These are phyloP conservation scores for Pezicula radicicola DNA, from an alignment of 2,329 filamentous ascomycete genomes.

Conservation along the genomic window DNA sequence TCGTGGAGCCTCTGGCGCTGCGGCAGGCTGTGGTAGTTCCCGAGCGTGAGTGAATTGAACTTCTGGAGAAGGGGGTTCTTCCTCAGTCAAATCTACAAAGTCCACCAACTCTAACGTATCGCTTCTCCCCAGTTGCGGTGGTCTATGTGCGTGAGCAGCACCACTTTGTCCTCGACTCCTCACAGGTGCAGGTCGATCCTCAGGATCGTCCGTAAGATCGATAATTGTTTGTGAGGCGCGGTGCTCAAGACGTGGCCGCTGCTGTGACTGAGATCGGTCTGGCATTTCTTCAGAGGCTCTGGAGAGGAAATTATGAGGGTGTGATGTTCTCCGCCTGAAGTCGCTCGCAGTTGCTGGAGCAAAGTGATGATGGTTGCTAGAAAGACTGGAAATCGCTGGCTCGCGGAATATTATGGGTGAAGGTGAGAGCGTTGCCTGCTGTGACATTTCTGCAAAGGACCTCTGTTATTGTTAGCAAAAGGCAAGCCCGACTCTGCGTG, in stretches of 20 bases:
- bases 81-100: slow-evolving; percentile 52
- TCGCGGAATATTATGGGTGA: slow-evolving; percentile 20
- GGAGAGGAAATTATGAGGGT: slow-evolving; percentile 21
- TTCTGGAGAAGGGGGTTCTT: slow-evolving; percentile 26
- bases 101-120: slow-evolving; percentile 19
- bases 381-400: slow-evolving; percentile 10
- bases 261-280: slow-evolving; percentile 12
- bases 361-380: slow-evolving; percentile 6
- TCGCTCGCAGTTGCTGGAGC: background rate
- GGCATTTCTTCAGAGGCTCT: slow-evolving; percentile 20
- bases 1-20: slow-evolving; percentile 5
- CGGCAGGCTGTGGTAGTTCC: slow-evolving; percentile 5
- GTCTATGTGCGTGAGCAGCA: slow-evolving; percentile 13
- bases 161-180: background rate
- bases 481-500: slow-evolving; percentile 7
- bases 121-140: slow-evolving; percentile 24
- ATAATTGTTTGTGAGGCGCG: slow-evolving; percentile 26
- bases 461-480: slow-evolving; percentile 15
- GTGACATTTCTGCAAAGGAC: slow-evolving; percentile 25
- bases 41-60: slow-evolving; percentile 6
- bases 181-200: slow-evolving; percentile 12
- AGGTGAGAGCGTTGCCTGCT: slow-evolving; percentile 21
- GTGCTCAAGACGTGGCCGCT: slow-evolving; percentile 18
- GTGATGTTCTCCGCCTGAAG: slow-evolving; percentile 19
- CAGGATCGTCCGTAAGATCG: slow-evolving; percentile 28